These are phyloP conservation scores for Aspergillus novoparasiticus DNA, from an alignment of 2,329 filamentous ascomycete species.

Conservation along the genomic window DNA sequence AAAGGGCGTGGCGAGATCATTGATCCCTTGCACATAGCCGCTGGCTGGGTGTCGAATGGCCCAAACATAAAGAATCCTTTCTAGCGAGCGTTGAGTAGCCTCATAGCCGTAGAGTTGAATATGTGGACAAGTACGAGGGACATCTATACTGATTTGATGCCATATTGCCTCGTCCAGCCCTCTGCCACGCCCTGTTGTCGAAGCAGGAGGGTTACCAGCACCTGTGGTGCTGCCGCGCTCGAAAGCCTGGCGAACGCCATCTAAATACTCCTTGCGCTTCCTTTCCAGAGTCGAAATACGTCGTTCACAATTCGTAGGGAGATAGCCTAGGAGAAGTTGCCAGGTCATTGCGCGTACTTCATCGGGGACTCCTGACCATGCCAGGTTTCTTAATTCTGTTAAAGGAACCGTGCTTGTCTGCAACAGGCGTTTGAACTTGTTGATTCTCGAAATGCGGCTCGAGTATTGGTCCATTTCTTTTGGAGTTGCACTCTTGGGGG, in stretches of 20 bases:
- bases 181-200: constrained; percentile 59
- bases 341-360: constrained; percentile 99
- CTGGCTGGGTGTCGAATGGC: constrained; percentile 95
- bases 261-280: constrained; percentile 94
- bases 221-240: constrained; percentile 53
- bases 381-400: constrained; percentile 77
- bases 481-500: constrained; percentile 70
- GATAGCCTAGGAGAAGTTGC: constrained; percentile 91
- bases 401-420: constrained; percentile 89
- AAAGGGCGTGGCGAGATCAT: constrained; percentile 95
- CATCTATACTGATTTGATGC: constrained; percentile 99
- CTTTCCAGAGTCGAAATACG: constrained; percentile 86
- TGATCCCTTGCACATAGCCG: constrained; percentile 98
- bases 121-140: constrained; percentile 93
- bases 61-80: constrained; percentile 96
- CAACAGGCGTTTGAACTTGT: constrained; percentile 96
- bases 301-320: constrained; percentile 94
- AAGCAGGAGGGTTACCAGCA: constrained; percentile 44
- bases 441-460: constrained; percentile 87
- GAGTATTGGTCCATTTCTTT: constrained; percentile 88
- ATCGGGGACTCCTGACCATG: constrained; percentile 92
- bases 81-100: constrained; percentile 89
- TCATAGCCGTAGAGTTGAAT: constrained; percentile 94
- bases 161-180: constrained; percentile 96
- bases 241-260: constrained; percentile 76